Conservation (phyloP, 768 basidiomycete species). For the Amanita thiersii region DNA sequence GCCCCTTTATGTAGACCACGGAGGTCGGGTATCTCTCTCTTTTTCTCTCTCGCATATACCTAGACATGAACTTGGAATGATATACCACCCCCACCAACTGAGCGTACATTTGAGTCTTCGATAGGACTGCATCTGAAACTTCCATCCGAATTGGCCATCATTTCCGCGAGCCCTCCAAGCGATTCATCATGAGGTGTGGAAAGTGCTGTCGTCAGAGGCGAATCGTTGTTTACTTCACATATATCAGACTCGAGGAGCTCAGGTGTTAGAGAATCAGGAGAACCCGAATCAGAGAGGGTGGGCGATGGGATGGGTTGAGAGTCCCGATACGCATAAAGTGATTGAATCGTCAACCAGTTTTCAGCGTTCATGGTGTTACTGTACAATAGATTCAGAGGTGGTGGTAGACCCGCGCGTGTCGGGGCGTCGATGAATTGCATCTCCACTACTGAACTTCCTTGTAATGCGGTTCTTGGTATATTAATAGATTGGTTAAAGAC, state of each 20-base stretch:
- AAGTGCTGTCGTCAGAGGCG: constrained; percentile 1
- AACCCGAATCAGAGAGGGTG: not conserved
- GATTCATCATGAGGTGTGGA: constrained; percentile 6
- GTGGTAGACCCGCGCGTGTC: too few relatives aligned
- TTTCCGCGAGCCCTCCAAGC: not conserved
- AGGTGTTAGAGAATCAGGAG: constrained; percentile 1
- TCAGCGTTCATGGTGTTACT: too few relatives aligned
- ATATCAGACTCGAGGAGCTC: not conserved
- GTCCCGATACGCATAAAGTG: not conserved
- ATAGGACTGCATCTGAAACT: not conserved
- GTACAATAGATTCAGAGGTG: too few relatives aligned
- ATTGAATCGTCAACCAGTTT: too few relatives aligned
- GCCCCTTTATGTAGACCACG: too few relatives aligned
- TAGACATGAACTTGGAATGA: not conserved
- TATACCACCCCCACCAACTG: not conserved
- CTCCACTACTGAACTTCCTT: too few relatives aligned
- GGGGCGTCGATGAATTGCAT: too few relatives aligned
- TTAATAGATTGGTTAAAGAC: not conserved
- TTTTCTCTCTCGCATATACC: not conserved
- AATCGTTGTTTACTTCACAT: not conserved
- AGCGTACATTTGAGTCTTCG: not conserved
- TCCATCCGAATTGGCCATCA: not conserved
- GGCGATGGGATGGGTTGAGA: not conserved
- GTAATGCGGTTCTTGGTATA: too few relatives aligned
- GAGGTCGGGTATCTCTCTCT: not conserved